Conservation (phyloP, 192 early-diverging fungal species). For the Coemansia sp. region DNA sequence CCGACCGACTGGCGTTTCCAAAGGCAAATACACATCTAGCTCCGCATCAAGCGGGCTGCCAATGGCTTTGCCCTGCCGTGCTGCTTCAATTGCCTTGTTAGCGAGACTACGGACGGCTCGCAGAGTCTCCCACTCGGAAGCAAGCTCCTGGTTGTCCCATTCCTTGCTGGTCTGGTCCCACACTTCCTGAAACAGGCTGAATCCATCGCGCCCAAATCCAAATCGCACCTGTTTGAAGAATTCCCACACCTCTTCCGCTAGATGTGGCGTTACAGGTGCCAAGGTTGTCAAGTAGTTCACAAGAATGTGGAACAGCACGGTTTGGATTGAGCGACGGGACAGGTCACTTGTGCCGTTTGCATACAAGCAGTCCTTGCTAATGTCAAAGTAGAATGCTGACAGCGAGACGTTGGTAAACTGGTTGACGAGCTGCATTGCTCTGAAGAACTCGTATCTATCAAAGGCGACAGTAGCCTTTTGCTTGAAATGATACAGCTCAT, state of each 20-base stretch:
- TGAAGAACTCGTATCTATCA: slow-evolving; percentile 63
- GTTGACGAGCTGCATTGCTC: slow-evolving; percentile 64
- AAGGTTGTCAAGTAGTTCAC: slow-evolving; percentile 62
- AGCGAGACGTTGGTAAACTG: slow-evolving; percentile 66
- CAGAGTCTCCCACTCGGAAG: slow-evolving; percentile 39
- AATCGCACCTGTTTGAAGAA: slow-evolving; percentile 53
- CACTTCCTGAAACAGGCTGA: slow-evolving; percentile 61
- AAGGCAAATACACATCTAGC: slow-evolving; percentile 36
- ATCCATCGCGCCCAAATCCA: slow-evolving; percentile 40
- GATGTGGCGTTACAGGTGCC: slow-evolving; percentile 66
- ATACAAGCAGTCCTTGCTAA: slow-evolving; percentile 78
- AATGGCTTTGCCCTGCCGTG: slow-evolving; percentile 33
- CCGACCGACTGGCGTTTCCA: slow-evolving; percentile 24
- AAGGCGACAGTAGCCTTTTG: slow-evolving; percentile 58
- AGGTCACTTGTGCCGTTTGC: slow-evolving; percentile 48
- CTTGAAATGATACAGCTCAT: slow-evolving; percentile 67
- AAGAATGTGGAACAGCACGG: slow-evolving; percentile 65
- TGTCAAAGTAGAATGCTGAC: slow-evolving; percentile 80
- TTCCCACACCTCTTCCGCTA: slow-evolving; percentile 75
- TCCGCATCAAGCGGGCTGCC: slow-evolving; percentile 55
- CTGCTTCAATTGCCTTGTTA: slow-evolving; percentile 48
- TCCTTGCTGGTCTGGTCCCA: slow-evolving; percentile 56
- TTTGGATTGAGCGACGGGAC: slow-evolving; percentile 63
- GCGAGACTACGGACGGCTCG: slow-evolving; percentile 36
- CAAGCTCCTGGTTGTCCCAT: slow-evolving; percentile 36